Evolutionary conservation across 805 yeast genomes (phyloP).

Genomic region (Ogataea parapolymorpha): DNA sequence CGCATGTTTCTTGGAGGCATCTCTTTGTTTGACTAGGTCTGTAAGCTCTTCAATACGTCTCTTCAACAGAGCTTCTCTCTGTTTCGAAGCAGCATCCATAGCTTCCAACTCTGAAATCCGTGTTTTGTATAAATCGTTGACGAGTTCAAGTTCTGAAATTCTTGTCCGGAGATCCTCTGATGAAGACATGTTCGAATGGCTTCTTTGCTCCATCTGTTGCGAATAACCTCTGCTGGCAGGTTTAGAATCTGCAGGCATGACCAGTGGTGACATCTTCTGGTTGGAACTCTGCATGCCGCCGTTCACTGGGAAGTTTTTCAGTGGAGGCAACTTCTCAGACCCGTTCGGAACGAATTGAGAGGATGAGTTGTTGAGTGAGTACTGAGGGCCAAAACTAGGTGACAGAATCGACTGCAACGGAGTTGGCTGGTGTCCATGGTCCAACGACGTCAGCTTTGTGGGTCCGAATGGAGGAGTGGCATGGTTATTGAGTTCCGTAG

Average conservation of each 20-base stretch:
- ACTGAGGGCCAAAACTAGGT: constrained; percentile 34
- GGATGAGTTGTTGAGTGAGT: constrained; percentile 19
- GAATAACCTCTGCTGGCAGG: background rate
- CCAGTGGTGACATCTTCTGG: constrained; percentile 15
- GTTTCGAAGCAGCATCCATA: constrained; percentile 52
- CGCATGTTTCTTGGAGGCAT: constrained; percentile 10
- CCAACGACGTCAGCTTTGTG: constrained; percentile 22
- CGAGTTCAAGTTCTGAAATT: constrained; percentile 84
- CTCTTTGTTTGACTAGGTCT: constrained; percentile 12
- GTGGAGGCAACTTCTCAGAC: constrained; percentile 23
- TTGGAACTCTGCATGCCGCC: constrained; percentile 3
- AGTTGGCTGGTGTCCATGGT: constrained; percentile 21
- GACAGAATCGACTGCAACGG: constrained; percentile 24
- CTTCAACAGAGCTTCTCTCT: constrained; percentile 46
- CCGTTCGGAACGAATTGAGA: constrained; percentile 13
- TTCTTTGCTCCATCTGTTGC: constrained; percentile 15
- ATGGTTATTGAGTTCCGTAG: constrained; percentile 28
- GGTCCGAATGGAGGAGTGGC: constrained; percentile 26
- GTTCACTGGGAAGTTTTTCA: constrained; percentile 14
- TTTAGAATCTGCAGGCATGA: constrained; percentile 13
- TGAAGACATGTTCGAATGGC: constrained; percentile 13
- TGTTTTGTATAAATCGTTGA: constrained; percentile 81
- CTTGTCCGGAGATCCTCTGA: constrained; percentile 57
- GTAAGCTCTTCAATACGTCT: constrained; percentile 45
- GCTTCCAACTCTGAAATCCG: constrained; percentile 82